Conservation (phyloP, 305 asterid genomes). For the Vinca major region DNA sequence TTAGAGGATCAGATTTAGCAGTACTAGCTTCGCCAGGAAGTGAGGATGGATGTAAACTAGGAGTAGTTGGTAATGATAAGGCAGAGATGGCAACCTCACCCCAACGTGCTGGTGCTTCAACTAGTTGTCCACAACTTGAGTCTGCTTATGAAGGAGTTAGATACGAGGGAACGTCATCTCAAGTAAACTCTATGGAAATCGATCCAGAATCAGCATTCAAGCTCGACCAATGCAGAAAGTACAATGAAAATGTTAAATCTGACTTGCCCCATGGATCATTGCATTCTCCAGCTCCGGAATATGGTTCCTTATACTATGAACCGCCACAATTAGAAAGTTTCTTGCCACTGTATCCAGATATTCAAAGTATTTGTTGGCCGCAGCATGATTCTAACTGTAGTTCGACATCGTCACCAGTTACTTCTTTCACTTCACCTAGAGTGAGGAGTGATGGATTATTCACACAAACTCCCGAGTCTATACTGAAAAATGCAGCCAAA, state of each 20-base stretch:
- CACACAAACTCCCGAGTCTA: constrained; percentile 70
- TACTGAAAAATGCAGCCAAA: constrained; percentile 69
- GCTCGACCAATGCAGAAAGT: constrained; percentile 22
- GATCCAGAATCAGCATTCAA: constrained; percentile 23
- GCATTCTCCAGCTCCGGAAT: constrained; percentile 30
- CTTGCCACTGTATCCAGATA: constrained; percentile 27
- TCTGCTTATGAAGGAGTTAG: constrained; percentile 28
- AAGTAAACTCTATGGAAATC: constrained; percentile 25
- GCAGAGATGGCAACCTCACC: constrained; percentile 21
- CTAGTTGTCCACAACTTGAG: constrained; percentile 25
- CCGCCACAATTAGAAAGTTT: constrained; percentile 45
- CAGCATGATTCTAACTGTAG: constrained; percentile 36
- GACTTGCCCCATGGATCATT: constrained; percentile 28
- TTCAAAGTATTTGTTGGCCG: constrained; percentile 27
- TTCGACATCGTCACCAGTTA: constrained; percentile 33
- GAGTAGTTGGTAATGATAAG: constrained; percentile 32
- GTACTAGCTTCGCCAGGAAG: constrained; percentile 35
- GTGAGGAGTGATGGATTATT: constrained; percentile 31
- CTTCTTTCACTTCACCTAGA: constrained; percentile 56
- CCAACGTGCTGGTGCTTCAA: constrained; percentile 25
- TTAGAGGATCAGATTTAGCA: constrained; percentile 30
- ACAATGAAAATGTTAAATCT: constrained; percentile 29
- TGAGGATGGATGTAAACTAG: constrained; percentile 29
- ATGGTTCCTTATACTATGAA: constrained; percentile 56
- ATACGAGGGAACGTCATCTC: constrained; percentile 28